Evolutionary conservation across 1,139 yeast genomes (phyloP).

Genomic region (Barnettozyma hawaiiensis): DNA sequence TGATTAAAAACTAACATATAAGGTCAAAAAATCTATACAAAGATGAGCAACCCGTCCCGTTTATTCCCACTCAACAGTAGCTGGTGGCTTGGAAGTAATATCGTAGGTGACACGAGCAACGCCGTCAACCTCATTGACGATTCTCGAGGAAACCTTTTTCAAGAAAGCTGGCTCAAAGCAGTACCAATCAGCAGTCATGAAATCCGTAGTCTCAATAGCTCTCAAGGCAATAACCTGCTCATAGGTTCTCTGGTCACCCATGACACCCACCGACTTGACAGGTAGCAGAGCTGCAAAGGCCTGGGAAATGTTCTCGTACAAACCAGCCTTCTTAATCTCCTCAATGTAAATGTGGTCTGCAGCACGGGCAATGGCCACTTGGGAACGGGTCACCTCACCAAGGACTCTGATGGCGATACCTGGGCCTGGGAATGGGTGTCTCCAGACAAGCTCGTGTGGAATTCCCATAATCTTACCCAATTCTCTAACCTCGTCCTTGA

Average conservation of each 20-base stretch:
- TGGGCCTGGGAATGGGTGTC: constrained; percentile 99
- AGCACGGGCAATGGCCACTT: constrained; percentile 93
- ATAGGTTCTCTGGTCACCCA: constrained; percentile 99
- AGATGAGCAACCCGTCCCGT: no score
- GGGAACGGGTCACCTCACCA: constrained; percentile 92
- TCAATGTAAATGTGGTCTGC: constrained; percentile 95
- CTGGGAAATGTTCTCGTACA: constrained; percentile 89
- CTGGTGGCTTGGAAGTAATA: constrained; percentile 98
- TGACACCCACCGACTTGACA: constrained; percentile 97
- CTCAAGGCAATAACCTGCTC: constrained; percentile 98
- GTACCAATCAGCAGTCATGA: constrained; percentile 99
- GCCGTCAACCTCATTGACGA: constrained; percentile 97
- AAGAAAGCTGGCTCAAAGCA: constrained; percentile 89
- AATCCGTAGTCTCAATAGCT: constrained; percentile 95
- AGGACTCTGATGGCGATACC: constrained; percentile 97
- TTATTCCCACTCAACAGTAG: constrained; percentile 98
- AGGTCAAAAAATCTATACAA: constrained; percentile 1
- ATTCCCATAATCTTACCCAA: constrained; percentile 93
- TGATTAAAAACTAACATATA: background rate
- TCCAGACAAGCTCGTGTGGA: constrained; percentile 96
- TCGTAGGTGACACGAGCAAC: constrained; percentile 99
- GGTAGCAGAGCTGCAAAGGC: constrained; percentile 97
- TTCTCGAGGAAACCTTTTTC: constrained; percentile 90
- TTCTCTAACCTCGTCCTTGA: constrained; percentile 97
- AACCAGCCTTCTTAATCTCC: constrained; percentile 89